Conservation (phyloP, 2,329 filamentous ascomycete species). For the Epichloe elymi region DNA sequence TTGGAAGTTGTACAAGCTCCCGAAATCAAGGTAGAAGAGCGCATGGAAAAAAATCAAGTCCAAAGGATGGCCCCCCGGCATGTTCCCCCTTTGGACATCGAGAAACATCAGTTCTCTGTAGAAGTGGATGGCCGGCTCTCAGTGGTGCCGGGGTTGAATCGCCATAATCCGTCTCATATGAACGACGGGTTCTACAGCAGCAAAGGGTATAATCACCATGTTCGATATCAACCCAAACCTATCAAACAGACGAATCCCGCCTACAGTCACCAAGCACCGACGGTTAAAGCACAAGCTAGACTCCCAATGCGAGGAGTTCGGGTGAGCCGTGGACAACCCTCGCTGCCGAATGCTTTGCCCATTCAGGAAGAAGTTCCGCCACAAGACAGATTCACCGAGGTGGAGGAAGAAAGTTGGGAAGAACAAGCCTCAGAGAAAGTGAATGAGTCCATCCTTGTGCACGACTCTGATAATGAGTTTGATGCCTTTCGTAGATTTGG, state of each 20-base stretch:
- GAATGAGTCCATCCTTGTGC: conserved; percentile 9
- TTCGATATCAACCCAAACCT: conserved; percentile 8
- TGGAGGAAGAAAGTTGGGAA: conserved; percentile 11
- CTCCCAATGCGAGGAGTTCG: conserved; percentile 25
- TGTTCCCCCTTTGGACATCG: background rate
- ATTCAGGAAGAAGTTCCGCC: background rate
- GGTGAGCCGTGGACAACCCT: conserved; percentile 3
- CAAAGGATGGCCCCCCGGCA: background rate
- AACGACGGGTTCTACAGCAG: conserved; percentile 21
- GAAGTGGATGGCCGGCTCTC: conserved; percentile 13
- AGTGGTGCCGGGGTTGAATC: conserved; percentile 16
- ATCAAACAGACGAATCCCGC: conserved; percentile 9
- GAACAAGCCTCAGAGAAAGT: conserved; percentile 8
- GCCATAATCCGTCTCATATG: conserved; percentile 15
- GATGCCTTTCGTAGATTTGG: conserved; percentile 11
- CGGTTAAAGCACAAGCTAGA: conserved; percentile 15
- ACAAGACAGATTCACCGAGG: conserved; percentile 5
- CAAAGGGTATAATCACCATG: conserved; percentile 9
- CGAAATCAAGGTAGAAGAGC: conserved; percentile 4
- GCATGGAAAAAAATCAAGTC: background rate
- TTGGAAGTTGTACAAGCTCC: conserved; percentile 5
- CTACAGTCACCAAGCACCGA: conserved; percentile 10
- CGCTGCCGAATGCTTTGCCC: background rate
- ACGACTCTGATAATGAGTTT: conserved; percentile 14
- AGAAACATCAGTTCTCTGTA: conserved; percentile 4